Base-by-base conservation (phyloP, 352 stramenopile genomes). In the Globisporangium cylindrosporum region DNA sequence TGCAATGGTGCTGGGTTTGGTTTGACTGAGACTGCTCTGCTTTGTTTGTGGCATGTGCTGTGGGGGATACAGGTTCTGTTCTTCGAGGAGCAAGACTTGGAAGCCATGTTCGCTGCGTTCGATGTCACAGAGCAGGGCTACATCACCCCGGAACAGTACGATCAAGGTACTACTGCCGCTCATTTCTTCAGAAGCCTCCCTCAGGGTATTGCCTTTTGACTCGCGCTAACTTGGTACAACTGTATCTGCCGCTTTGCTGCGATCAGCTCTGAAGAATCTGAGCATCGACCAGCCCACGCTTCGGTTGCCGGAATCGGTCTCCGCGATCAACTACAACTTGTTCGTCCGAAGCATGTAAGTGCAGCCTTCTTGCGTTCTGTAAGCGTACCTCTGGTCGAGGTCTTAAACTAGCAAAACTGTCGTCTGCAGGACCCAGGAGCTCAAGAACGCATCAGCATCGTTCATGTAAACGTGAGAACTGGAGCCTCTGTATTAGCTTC, bases 41-140 rank as follows among this genome's bases (percentile, higher is more conserved):
- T 32, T 32, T 32, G 27, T 32, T 32, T 32, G 29, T 32, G 29
- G 29, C 4, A 32, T 32, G 29, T 32, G 29, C 0, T 7, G 29
- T 32, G 29, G 29, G 29, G 29, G 29, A 7, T 32, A 32, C 68
- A 92, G 84, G 62, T 86, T 1, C 75, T 79, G 12, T 92, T 92
- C 73, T 92, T 93, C 54, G 80, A 88, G 18, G 86, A 93, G 22
- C 72, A 82, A 14, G 86, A 92, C 69, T 60, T 93, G 10, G 76
- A 88, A 22, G 83, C 84, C 1, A 92, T 92, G 83, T 93, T 93
- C 41, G 69, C 73, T 29, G 83, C 84, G 8, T 93, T 93, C 29
- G 86, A 93, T 53, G 73, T 89, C 32, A 92, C 84, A n/a, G 84
- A 84, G 0, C 81, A 79, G 57, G 86, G 86, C 3, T 80, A 73